Percentiles rank a stretch among this genome's conserved stretches.
Evolutionary conservation across 257 asterid species (phyloP).

Genomic region (Marsdenia floribunda): DNA sequence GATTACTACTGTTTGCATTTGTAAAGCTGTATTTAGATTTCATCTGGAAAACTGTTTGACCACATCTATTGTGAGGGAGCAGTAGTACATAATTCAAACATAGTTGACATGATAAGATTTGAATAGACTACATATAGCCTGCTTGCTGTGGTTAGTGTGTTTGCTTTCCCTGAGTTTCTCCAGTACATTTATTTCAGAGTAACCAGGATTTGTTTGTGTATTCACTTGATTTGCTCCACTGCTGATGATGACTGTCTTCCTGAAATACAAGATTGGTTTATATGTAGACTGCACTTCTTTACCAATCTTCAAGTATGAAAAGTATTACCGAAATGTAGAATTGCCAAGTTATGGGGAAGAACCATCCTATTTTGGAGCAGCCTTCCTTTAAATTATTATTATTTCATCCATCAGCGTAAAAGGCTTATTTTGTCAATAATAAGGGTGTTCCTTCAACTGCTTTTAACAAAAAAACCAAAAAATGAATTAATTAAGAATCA

Average conservation of each 20-base stretch:
- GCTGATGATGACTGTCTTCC: not conserved
- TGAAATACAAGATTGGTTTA: not conserved
- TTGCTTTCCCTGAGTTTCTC: not conserved
- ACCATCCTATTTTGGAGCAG: not conserved
- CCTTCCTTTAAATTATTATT: not conserved
- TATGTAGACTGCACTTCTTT: not conserved
- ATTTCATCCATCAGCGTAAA: not conserved
- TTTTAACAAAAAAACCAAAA: not conserved
- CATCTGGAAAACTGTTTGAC: not conserved
- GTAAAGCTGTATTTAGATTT: not conserved
- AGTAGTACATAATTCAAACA: not conserved
- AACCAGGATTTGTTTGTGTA: not conserved
- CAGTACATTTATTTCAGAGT: not conserved
- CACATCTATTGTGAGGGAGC: not conserved
- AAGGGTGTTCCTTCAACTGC: not conserved
- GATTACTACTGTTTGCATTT: not conserved
- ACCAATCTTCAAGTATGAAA: not conserved
- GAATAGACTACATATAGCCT: too few relatives aligned
- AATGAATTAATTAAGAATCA: not conserved
- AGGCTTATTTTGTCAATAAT: not conserved
- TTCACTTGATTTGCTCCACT: not conserved
- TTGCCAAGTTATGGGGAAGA: too few relatives aligned
- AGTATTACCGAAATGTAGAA: not conserved
- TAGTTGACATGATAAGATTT: not conserved
- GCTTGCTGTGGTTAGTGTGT: too few relatives aligned